A percentile compares a stretch with the other conserved stretches of the same genome.
These are phyloP conservation scores for Colletotrichum cuscutae DNA, from an alignment of 2,329 filamentous ascomycete genomes.

Conservation along the genomic window DNA sequence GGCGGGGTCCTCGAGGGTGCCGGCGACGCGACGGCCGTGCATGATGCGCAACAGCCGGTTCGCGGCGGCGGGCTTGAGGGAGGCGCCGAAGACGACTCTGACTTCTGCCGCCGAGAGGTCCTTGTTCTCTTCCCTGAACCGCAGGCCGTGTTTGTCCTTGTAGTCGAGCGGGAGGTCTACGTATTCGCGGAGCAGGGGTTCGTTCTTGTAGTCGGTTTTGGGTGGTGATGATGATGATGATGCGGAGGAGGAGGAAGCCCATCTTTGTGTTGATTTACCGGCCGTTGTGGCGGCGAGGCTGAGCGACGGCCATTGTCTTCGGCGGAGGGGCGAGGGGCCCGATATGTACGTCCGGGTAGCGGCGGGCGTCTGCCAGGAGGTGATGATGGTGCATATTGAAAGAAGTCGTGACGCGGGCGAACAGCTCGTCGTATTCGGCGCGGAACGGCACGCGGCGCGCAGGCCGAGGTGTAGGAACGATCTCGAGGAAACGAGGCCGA, in stretches of 20 bases:
- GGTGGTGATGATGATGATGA: slow-evolving; percentile 6
- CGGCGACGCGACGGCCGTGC: slow-evolving; percentile 72
- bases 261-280: neutral
- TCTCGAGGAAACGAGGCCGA: slow-evolving; percentile 31
- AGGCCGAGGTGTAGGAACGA: slow-evolving; percentile 30
- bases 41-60: slow-evolving; percentile 68
- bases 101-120: slow-evolving; percentile 62
- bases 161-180: slow-evolving; percentile 68
- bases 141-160: slow-evolving; percentile 63
- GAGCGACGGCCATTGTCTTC: slow-evolving; percentile 21
- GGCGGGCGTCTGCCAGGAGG: neutral
- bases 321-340: slow-evolving; percentile 8
- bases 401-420: slow-evolving; percentile 6
- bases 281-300: slow-evolving; percentile 1
- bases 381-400: slow-evolving; percentile 4
- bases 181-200: slow-evolving; percentile 60
- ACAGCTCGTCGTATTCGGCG: neutral
- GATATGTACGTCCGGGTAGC: slow-evolving; percentile 12
- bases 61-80: slow-evolving; percentile 54
- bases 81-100: slow-evolving; percentile 59
- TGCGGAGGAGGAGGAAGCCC: slow-evolving; percentile 7
- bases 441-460: slow-evolving; percentile 8
- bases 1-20: slow-evolving; percentile 69
- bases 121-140: slow-evolving; percentile 53
- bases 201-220: slow-evolving; percentile 36